A percentile compares a stretch with the other conserved stretches of the same genome.
phyloP scores from a whole-genome alignment of 768 basidiomycete species.

The Suillus americanus region DNA sequence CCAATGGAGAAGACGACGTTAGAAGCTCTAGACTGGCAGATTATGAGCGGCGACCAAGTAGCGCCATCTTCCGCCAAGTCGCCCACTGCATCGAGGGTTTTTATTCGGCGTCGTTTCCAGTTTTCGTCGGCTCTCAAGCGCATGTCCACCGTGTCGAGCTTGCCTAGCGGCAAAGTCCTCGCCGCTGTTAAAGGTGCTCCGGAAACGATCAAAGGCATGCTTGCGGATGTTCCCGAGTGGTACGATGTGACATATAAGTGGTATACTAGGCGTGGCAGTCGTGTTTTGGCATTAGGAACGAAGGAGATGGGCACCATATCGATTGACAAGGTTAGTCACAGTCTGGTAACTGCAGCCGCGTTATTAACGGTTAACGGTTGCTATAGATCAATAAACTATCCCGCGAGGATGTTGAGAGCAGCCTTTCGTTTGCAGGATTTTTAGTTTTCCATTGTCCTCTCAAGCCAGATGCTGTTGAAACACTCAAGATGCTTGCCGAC shows the following conservation, averaged over 20 bases:
- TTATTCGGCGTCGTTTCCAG: conserved; percentile 90
- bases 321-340: conserved; percentile 59
- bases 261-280: conserved; percentile 89
- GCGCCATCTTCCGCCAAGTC: conserved; percentile 51
- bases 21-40: conserved; percentile 86
- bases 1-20: conserved; percentile 99
- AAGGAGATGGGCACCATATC: conserved; percentile 78
- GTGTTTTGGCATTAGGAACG: conserved; percentile 88
- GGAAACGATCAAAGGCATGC: conserved; percentile 92
- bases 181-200: conserved; percentile 94
- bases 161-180: conserved; percentile 59
- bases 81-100: conserved; percentile 58
- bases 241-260: conserved; percentile 97
- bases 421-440: conserved; percentile 89
- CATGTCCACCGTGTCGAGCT: conserved; percentile 87
- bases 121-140: conserved; percentile 97
- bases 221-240: conserved; percentile 62
- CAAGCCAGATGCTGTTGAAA: conserved; percentile 87
- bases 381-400: conserved; percentile 84
- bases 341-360: not conserved
- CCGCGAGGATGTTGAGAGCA: conserved; percentile 77
- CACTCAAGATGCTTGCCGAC: conserved; percentile 92
- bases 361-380: not conserved
- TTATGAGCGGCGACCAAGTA: conserved; percentile 75
- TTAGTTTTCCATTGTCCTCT: conserved; percentile 98